Base-by-base conservation (phyloP, 2,329 filamentous ascomycete genomes). In the Ramularia collo-cygni region DNA sequence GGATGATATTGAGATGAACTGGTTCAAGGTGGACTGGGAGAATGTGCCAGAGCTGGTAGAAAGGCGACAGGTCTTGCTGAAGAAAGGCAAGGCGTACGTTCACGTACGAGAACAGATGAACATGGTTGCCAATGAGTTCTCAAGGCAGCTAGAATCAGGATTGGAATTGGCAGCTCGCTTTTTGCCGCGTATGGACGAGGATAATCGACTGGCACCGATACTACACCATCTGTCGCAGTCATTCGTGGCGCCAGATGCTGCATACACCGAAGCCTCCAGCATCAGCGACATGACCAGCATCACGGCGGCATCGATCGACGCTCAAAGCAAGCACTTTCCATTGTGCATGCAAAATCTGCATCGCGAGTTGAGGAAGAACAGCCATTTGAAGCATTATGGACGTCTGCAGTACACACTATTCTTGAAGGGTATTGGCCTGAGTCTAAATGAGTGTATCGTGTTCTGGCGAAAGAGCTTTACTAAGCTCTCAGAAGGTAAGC, bases 11-110 rank as follows among this genome's bases (percentile, higher is more conserved):
- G 86, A 95, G 29, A 86, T 92, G 55, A 79, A 71, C 17, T 98
- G 87, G 83, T 94, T 93, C 72, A 96, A 95, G 67, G 87, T 96
- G 1, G 87, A 95, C 56, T 98, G 90, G 88, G 84, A 88, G 60
- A 77, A 81, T 24, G 92, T 98, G 1, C 87, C 90, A 0, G 90
- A 96, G 46, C 67, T 98, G 27, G 81, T 98, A 1, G 89, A 95
- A 64, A 67, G 75, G 35, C 74, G 90, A 36, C 75, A 76, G 37
- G 85, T 94, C 1, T 80, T 92, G 40, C 50, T 96, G 50, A 82
- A 75, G 52, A 79, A 68, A 18, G 92, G 92, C 2, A 92, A 87
- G 63, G 92, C 92, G 1, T 98, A 88, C 58, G 90, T 98, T 1
- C 90, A 92, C 1, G 79, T 82, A 9, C 75, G 81, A 42, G 88